These are phyloP conservation scores for Bullera alba DNA, from an alignment of 768 basidiomycete genomes.

Conservation along the genomic window DNA sequence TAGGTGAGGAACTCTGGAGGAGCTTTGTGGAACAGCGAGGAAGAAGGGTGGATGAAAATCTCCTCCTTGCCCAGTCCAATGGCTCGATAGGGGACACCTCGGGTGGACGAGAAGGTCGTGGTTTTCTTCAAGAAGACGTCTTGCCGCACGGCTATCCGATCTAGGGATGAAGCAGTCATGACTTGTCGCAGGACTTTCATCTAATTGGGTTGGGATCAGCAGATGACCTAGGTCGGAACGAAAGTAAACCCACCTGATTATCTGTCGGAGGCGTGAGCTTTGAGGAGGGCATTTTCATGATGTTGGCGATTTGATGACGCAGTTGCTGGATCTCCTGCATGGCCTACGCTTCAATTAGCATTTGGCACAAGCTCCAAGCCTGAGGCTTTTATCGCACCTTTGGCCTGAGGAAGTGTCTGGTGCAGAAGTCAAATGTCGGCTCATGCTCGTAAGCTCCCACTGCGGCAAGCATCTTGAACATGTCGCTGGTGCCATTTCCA, in stretches of 20 bases:
- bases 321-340: slow-evolving; percentile 99
- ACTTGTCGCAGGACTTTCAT: slow-evolving; percentile 85
- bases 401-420: slow-evolving; percentile 76
- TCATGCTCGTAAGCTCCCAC: slow-evolving; percentile 94
- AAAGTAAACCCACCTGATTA: slow-evolving; percentile 58
- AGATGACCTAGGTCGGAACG: not conserved
- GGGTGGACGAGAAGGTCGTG: slow-evolving; percentile 64
- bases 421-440: slow-evolving; percentile 71
- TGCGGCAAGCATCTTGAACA: slow-evolving; percentile 83
- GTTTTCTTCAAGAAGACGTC: slow-evolving; percentile 63
- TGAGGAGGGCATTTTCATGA: slow-evolving; percentile 73
- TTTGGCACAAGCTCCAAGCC: not conserved
- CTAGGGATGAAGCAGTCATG: slow-evolving; percentile 81
- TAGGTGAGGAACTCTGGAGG: slow-evolving; percentile 85
- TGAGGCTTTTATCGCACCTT: slow-evolving; percentile 68
- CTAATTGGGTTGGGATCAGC: slow-evolving; percentile 49
- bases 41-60: slow-evolving; percentile 86
- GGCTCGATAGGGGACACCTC: slow-evolving; percentile 75
- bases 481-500: slow-evolving; percentile 72
- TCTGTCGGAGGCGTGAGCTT: slow-evolving; percentile 69
- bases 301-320: slow-evolving; percentile 75
- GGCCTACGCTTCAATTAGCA: slow-evolving; percentile 53
- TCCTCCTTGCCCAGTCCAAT: slow-evolving; percentile 64
- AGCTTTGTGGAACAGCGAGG: slow-evolving; percentile 59
- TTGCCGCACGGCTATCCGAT: slow-evolving; percentile 86